phyloP scores from a whole-genome alignment of 352 stramenopile species.

The Elongisporangium anandrum region DNA sequence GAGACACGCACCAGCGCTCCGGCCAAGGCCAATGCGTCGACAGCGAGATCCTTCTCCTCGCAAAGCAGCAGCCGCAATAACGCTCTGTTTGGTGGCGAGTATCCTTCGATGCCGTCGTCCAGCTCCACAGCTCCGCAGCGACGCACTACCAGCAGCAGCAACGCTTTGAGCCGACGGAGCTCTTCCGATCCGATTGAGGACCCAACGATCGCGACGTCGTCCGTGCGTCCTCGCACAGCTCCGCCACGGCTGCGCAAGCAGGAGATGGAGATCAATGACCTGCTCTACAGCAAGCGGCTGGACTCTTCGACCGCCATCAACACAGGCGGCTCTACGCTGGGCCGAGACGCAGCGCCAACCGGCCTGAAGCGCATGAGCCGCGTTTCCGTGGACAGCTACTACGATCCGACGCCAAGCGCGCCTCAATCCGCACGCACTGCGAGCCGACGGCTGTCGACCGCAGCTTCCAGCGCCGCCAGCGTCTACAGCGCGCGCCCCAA shows the following conservation, averaged over 20 bases:
- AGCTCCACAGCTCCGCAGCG: not conserved
- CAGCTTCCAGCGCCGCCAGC: not conserved
- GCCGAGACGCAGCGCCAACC: constrained; percentile 1
- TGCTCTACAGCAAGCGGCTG: constrained; percentile 39
- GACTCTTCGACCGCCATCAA: constrained; percentile 8
- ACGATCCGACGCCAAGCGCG: constrained; percentile 3
- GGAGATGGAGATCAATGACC: constrained; percentile 37
- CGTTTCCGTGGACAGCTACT: constrained; percentile 7
- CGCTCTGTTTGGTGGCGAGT: constrained; percentile 8
- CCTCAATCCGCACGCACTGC: not conserved
- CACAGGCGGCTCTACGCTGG: constrained; percentile 1
- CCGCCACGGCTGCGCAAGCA: constrained; percentile 29
- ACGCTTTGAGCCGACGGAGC: not conserved
- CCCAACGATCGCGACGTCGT: not conserved
- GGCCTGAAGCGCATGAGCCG: constrained; percentile 10
- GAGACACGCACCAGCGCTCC: no score
- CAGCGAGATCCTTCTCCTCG: not conserved
- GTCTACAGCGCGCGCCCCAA: constrained; percentile 10
- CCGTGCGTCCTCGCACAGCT: constrained; percentile 31
- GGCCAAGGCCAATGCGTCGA: not conserved
- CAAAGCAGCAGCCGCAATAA: not conserved
- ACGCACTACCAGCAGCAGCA: not conserved
- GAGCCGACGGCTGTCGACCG: not conserved
- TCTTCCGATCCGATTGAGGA: not conserved
- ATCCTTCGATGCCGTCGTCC: constrained; percentile 1